Base-by-base conservation (phyloP, 495 filamentous ascomycete genomes). In the Neurospora sp. region DNA sequence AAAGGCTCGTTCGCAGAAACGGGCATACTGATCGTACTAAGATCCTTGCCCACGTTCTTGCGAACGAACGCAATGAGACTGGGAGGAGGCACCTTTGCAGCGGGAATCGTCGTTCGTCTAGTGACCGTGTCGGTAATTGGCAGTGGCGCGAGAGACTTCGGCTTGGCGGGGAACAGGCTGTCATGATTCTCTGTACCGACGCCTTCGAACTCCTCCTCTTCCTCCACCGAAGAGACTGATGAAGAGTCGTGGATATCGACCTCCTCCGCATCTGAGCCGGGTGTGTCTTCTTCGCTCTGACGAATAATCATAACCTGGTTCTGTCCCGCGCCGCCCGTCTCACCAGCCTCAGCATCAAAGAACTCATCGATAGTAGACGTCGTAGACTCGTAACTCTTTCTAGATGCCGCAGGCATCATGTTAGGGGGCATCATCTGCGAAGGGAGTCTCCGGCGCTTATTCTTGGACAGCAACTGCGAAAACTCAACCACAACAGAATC, bases 21-120 rank as follows among this genome's bases (percentile, higher is more conserved):
- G 0, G 96, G 96, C 96, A 98, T 99, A 40, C 93, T 92, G 79
- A 98, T 94, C 5, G 93, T 94, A 70, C 93, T 97, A 7, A 99
- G 84, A 80, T 99, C 96, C 83, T 98, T 98, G 76, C 96, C 96
- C 15, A 98, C 96, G 75, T 99, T 99, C 80, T 98, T 99, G 78
- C 96, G 93, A 11, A 98, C 85, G 80, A 98, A 97, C 1, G 92
- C 91, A 73, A 99, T 96, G 39, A 99, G 84, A 81, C 93, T 97
- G 0, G 96, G 96, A 0, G 96, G 95, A 43, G 88, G 79, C 37
- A 93, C 89, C 34, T 89, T 94, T 4, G 94, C 88, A 1, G 91
- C 85, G 0, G 88, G 84, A 17, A 99, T 88, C 3, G 89, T 91
- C 21, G 83, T 85, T 71, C 96, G 89, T n/a, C 96, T 88, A 48